phyloP scores from a whole-genome alignment of 2,329 filamentous ascomycete genomes.

The Aspergillus pseudoterreus region DNA sequence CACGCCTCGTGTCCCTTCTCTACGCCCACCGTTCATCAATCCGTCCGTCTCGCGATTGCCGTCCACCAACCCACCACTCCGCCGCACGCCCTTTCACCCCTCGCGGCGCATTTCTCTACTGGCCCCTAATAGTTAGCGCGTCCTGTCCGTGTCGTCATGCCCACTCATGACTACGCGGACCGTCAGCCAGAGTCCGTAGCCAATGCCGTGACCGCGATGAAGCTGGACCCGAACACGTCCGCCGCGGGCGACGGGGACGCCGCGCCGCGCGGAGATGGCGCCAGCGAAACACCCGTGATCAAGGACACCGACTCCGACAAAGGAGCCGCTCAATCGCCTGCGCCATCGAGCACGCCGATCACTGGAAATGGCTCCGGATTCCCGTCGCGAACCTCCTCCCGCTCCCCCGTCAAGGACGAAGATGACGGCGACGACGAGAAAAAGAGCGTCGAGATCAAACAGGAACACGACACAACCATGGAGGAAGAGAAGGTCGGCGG shows the following conservation, averaged over 20 bases:
- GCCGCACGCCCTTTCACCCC: slow-evolving; percentile 2
- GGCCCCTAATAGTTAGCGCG: slow-evolving; percentile 17
- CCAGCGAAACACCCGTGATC: slow-evolving; percentile 5
- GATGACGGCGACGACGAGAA: slow-evolving; percentile 19
- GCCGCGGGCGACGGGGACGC: background rate
- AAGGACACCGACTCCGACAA: too few species aligned
- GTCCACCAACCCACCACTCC: background rate
- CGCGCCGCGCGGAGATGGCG: slow-evolving; percentile 15
- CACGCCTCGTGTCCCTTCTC: slow-evolving; percentile 2
- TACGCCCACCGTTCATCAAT: background rate
- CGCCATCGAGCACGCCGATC: too few species aligned
- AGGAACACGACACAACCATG: background rate
- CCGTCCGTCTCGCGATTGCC: background rate
- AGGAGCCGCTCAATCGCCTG: too few species aligned
- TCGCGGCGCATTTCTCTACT: slow-evolving; percentile 12
- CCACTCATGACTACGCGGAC: slow-evolving; percentile 40
- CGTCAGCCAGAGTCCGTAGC: slow-evolving; percentile 31
- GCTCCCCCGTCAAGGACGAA: slow-evolving; percentile 27
- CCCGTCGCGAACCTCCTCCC: slow-evolving; percentile 18
- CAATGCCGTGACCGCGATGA: slow-evolving; percentile 36
- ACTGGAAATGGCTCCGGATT: too few species aligned
- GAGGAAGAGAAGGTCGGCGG: slow-evolving; percentile 55
- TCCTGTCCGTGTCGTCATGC: slow-evolving; percentile 40
- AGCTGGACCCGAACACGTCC: slow-evolving; percentile 26
- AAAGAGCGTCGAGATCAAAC: slow-evolving; percentile 18